These are phyloP conservation scores for Pilasporangium apinafurcum DNA, from an alignment of 352 stramenopile genomes.

Conservation along the genomic window DNA sequence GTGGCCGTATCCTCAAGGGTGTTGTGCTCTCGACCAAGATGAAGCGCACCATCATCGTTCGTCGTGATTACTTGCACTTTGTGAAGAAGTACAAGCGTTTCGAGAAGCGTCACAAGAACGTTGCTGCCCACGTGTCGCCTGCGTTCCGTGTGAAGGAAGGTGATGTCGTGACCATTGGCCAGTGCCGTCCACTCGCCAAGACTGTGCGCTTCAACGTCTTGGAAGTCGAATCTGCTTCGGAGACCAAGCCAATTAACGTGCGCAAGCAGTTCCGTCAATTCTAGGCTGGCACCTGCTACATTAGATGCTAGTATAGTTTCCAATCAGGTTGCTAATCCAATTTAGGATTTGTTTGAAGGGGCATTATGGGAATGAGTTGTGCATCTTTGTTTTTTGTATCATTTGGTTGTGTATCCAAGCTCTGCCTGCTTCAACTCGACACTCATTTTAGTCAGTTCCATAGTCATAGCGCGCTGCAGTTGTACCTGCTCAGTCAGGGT, in stretches of 20 bases:
- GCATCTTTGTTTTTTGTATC: no score
- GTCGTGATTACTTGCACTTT: conserved; percentile 99
- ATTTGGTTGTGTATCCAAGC: no score
- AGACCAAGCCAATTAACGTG: conserved; percentile 94
- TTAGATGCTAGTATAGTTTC: no score
- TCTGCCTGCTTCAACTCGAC: conserved; percentile 8
- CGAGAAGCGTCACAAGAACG: conserved; percentile 99
- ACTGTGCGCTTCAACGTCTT: conserved; percentile 99
- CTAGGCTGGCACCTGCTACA: no score
- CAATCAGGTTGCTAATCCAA: no score
- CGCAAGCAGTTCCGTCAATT: conserved; percentile 99
- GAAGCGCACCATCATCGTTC: conserved; percentile 98
- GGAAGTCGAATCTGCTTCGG: conserved; percentile 92
- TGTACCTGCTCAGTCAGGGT: conserved; percentile 36
- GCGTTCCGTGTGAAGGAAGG: conserved; percentile 98
- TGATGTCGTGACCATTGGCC: conserved; percentile 98
- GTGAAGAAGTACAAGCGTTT: conserved; percentile 99
- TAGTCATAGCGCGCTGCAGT: conserved; percentile 24
- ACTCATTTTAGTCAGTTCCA: conserved; percentile 10
- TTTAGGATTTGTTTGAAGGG: no score
- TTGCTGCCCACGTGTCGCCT: conserved; percentile 96
- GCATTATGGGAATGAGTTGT: no score
- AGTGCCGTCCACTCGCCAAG: conserved; percentile 99
- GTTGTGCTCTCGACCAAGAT: conserved; percentile 99
- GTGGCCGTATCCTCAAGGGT: conserved; percentile 96